phyloP scores from a whole-genome alignment of 805 yeast genomes.

The Yamadazyma laniorum region DNA sequence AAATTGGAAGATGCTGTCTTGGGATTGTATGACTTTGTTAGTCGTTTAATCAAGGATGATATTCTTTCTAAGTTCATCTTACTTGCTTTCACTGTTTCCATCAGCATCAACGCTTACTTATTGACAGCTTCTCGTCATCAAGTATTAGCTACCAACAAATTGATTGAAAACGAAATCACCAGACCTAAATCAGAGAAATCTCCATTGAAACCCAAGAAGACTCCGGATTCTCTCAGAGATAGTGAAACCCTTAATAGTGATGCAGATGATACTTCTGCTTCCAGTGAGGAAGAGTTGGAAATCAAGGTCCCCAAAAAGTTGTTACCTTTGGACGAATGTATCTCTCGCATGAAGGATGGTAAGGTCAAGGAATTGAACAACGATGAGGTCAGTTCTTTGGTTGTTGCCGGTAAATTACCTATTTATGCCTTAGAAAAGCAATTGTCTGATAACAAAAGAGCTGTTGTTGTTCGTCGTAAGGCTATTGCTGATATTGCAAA shows the following conservation, averaged over 20 bases:
- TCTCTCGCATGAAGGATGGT: conserved; percentile 66
- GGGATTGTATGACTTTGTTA: conserved; percentile 51
- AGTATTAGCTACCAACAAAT: conserved; percentile 41
- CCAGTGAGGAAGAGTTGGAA: conserved; percentile 27
- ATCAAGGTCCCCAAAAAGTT: conserved; percentile 20
- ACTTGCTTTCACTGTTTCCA: conserved; percentile 68
- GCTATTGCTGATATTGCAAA: conserved; percentile 83
- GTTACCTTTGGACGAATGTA: conserved; percentile 63
- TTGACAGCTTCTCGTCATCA: conserved; percentile 81
- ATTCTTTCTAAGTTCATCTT: conserved; percentile 75
- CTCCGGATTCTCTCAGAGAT: conserved; percentile 7
- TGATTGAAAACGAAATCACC: conserved; percentile 39
- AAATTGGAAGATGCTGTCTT: conserved; percentile 62
- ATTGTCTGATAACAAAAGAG: conserved; percentile 83
- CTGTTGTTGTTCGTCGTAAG: conserved; percentile 88
- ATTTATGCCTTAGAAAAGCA: conserved; percentile 93
- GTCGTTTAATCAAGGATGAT: conserved; percentile 73
- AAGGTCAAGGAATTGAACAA: conserved; percentile 61
- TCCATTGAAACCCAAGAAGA: not conserved
- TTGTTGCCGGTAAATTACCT: conserved; percentile 76
- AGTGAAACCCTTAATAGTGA: conserved; percentile 5
- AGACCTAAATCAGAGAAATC: conserved; percentile 21
- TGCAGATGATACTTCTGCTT: conserved; percentile 20
- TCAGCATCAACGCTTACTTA: conserved; percentile 78
- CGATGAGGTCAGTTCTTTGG: conserved; percentile 72